Conservation (phyloP, 2,329 filamentous ascomycete genomes). For the Sporothrix curviconia region DNA sequence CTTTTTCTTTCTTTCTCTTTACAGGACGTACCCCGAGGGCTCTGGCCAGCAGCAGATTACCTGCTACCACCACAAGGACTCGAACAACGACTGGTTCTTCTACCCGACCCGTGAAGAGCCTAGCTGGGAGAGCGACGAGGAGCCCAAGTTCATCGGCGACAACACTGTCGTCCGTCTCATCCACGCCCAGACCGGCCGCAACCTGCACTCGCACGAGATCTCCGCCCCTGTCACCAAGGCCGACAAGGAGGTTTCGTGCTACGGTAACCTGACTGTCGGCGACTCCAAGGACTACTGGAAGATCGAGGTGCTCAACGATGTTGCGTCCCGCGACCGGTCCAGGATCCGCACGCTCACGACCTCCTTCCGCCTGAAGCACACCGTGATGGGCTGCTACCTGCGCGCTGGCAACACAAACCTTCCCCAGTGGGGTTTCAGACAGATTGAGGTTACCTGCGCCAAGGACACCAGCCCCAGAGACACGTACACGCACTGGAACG, state of each 20-base stretch:
- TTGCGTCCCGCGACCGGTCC: constrained; percentile 76
- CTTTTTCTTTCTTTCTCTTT: neutral
- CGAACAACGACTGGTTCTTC: constrained; percentile 99
- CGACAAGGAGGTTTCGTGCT: constrained; percentile 89
- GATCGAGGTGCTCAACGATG: constrained; percentile 85
- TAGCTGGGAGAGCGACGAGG: constrained; percentile 65
- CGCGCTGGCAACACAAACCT: constrained; percentile 93
- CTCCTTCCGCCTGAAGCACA: constrained; percentile 80
- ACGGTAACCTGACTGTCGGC: constrained; percentile 90
- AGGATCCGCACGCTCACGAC: constrained; percentile 88
- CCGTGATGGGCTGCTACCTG: constrained; percentile 81
- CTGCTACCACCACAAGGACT: constrained; percentile 98
- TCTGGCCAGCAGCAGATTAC: constrained; percentile 94
- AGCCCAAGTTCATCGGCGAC: constrained; percentile 70
- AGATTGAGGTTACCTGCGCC: constrained; percentile 93
- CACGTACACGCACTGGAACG: constrained; percentile 93
- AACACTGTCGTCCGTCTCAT: constrained; percentile 76
- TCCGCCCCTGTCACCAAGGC: constrained; percentile 82
- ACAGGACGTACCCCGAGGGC: constrained; percentile 89
- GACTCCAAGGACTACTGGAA: constrained; percentile 98
- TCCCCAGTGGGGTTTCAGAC: constrained; percentile 99
- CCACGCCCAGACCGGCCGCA: constrained; percentile 91
- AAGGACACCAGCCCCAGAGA: constrained; percentile 90
- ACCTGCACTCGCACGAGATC: constrained; percentile 90
- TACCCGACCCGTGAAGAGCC: constrained; percentile 80